Conservation (phyloP, 768 basidiomycete species). For the Phylloporus arenicola region DNA sequence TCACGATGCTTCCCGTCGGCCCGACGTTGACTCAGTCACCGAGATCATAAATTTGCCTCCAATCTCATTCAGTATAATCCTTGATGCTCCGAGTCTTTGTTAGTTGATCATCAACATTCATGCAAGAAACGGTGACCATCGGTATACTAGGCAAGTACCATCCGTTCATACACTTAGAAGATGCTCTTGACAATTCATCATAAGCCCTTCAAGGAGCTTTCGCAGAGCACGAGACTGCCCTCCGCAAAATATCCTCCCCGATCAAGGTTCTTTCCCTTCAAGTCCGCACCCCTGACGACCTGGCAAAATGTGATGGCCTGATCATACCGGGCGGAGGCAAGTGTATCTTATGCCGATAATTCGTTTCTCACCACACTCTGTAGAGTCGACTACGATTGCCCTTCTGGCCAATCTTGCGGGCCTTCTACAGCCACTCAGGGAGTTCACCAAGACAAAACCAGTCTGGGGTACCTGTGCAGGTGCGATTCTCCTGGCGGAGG, state of each 20-base stretch:
- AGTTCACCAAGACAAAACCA: constrained; percentile 66
- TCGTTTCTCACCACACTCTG: neutral
- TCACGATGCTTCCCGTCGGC: constrained; percentile 21
- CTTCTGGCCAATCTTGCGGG: constrained; percentile 68
- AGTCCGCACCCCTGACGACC: constrained; percentile 73
- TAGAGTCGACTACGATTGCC: constrained; percentile 92
- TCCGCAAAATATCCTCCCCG: constrained; percentile 51
- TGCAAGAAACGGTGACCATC: constrained; percentile 28
- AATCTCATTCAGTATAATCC: neutral
- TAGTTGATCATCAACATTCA: neutral
- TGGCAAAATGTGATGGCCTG: constrained; percentile 71
- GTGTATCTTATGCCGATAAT: constrained; percentile 11
- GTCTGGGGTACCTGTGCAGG: constrained; percentile 98
- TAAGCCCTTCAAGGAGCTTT: constrained; percentile 92
- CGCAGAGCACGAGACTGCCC: constrained; percentile 72
- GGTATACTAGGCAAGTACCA: constrained; percentile 48
- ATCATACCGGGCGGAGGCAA: constrained; percentile 90
- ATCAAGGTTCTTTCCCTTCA: constrained; percentile 44
- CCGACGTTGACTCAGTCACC: constrained; percentile 3
- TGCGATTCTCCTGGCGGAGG: constrained; percentile 78
- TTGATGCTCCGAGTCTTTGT: neutral
- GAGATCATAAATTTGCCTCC: neutral
- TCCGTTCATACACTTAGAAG: neutral
- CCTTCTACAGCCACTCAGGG: constrained; percentile 71
- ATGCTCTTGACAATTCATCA: neutral